phyloP scores from a whole-genome alignment of 306 rosid species.

The Spatholobus suberectus region DNA sequence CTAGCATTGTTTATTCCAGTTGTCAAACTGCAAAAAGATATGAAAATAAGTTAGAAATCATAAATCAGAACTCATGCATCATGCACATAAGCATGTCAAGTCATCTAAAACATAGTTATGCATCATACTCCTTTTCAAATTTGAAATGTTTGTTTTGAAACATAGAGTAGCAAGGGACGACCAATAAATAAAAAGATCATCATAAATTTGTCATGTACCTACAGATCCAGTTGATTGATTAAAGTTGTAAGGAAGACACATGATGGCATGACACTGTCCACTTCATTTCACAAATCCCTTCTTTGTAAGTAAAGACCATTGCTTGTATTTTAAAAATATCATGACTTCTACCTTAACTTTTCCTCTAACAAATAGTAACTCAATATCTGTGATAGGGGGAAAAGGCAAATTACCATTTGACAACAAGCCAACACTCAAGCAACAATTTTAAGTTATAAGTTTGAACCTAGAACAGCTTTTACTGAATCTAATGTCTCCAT shows the following conservation, averaged over 20 bases:
- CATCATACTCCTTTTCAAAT: background rate
- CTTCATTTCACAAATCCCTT: background rate
- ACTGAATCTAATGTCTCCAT: conserved; percentile 1
- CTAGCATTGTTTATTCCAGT: conserved; percentile 71
- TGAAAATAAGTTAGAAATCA: conserved; percentile 24
- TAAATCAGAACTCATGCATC: conserved; percentile 16
- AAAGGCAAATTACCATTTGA: background rate
- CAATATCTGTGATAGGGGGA: background rate
- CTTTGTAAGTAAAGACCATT: conserved; percentile 4
- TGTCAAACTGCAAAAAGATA: conserved; percentile 63
- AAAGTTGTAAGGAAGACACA: conserved; percentile 12
- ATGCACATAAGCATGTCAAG: conserved; percentile 15
- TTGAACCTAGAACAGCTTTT: conserved; percentile 12
- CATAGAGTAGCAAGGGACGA: background rate
- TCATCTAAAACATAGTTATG: conserved; percentile 2
- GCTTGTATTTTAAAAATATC: background rate
- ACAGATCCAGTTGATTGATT: conserved; percentile 17
- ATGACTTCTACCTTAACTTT: background rate
- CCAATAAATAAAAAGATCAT: background rate
- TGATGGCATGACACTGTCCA: background rate
- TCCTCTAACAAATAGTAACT: conserved; percentile 13
- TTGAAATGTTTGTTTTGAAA: background rate
- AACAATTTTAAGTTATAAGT: background rate
- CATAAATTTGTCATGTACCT: conserved; percentile 15
- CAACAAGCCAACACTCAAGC: background rate